Evolutionary conservation across 1,139 yeast species (phyloP), one percentile per base, ranked within the genome.

Genomic region (Martiniozyma asiatica): DNA sequence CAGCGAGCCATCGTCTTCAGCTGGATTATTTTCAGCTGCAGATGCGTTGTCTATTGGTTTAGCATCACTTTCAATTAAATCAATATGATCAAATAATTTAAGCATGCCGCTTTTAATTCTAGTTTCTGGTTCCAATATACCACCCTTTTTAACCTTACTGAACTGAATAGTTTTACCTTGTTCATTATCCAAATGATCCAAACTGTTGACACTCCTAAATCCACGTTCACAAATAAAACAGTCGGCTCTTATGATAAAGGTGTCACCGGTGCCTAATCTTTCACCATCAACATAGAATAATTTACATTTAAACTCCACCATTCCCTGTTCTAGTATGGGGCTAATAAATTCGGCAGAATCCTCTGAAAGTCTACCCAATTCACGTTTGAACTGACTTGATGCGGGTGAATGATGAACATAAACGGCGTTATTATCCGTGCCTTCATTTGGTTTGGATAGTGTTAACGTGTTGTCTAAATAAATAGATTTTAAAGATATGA

Each of bases 301-400:
- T 0, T 70, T 63, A 1, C 72, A 72, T 23, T 65, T 66, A 45
- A 82, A 77, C 2, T 51, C 48, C 13, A 79, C 68, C 6, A 73
- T 59, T 6, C 63, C 59, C 8, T 68, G 54, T 35, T 73, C 82
- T 5, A 84, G 40, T 24, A 85, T 59, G 0, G 93, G 82, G 2
- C 77, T 66, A 8, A 85, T 50, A 7, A 77, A 64, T n/a, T 68
- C 55, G 0, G 94, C 84, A 22, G 74, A 57, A 31, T 73, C 80
- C 39, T 78, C 87, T 0, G 85, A 76, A 2, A 84, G 50, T 38
- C 94, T 65, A 0, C 93, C 96, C 22, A 87, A 61, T 47, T 82
- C 94, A 36, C 81, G 34, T 8, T 28, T 26, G 16, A 27, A 30
- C 10, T 26, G 25, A 9, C 33, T 30, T 11, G 33, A 31, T 7